phyloP scores from a whole-genome alignment of 306 rosid species.

The Albizia julibrissin region DNA sequence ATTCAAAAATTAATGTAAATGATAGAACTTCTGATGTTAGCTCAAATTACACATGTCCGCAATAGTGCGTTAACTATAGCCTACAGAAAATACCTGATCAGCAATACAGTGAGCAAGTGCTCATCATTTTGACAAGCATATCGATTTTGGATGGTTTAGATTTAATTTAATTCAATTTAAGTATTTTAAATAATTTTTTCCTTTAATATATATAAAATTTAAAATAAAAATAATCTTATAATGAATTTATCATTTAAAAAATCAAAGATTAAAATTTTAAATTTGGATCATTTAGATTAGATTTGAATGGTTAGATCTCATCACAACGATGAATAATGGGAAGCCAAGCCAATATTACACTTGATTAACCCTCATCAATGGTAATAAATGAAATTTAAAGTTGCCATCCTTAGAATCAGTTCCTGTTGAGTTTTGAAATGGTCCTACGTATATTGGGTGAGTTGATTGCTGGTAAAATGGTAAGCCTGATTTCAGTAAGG shows the following conservation, averaged over 20 bases:
- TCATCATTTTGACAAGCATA: no score
- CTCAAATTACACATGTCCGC: neutral
- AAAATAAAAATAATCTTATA: no score
- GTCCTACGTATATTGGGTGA: neutral
- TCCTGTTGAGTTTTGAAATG: neutral
- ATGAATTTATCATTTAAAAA: no score
- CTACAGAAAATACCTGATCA: neutral
- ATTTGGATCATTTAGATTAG: no score
- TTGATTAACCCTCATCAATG: neutral
- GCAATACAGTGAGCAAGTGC: neutral
- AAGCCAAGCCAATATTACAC: neutral
- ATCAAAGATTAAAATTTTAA: no score
- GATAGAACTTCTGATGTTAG: neutral
- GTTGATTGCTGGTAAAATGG: neutral
- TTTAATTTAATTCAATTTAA: no score
- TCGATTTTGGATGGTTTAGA: no score
- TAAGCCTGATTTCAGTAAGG: neutral
- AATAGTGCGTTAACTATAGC: neutral
- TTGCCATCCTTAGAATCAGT: neutral
- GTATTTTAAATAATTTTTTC: no score
- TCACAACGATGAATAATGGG: no score
- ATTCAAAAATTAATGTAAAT: slow-evolving; percentile 14
- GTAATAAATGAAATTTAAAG: neutral
- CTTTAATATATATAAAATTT: no score
- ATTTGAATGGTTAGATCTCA: no score